Conservation (phyloP, 768 basidiomycete species). For the Collybiopsis luxurians region DNA sequence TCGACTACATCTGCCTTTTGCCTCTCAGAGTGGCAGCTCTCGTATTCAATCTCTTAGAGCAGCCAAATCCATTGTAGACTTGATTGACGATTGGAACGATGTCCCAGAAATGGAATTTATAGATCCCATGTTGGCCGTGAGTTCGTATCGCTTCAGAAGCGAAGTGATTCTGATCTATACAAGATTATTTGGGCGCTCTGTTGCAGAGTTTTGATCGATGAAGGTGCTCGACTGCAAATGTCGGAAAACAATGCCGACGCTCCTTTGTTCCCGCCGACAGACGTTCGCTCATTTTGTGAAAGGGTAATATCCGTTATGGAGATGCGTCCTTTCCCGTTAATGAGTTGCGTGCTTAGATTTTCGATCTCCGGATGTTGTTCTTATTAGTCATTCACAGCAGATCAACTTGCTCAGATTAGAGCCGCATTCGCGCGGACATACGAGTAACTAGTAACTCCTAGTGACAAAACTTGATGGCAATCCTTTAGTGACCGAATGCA, state of each 20-base stretch:
- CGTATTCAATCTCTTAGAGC: constrained; percentile 10
- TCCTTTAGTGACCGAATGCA: too few relatives aligned
- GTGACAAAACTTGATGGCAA: too few relatives aligned
- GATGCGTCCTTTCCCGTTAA: not conserved
- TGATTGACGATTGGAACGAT: constrained; percentile 8
- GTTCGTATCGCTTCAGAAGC: not conserved
- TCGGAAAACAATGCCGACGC: too few relatives aligned
- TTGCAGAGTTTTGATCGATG: not conserved
- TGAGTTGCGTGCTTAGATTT: not conserved
- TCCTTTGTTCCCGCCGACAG: not conserved
- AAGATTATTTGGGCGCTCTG: constrained; percentile 1
- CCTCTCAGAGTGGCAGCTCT: constrained; percentile 9
- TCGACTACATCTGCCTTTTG: constrained; percentile 22
- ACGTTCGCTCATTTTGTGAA: not conserved
- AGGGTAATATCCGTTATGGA: not conserved
- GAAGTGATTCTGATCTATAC: not conserved
- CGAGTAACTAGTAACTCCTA: too few relatives aligned
- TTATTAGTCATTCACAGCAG: not conserved
- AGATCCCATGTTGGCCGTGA: constrained; percentile 17
- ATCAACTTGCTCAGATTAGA: constrained; percentile 32
- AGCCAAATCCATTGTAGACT: constrained; percentile 10
- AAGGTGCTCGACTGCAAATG: not conserved
- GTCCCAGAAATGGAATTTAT: constrained; percentile 9
- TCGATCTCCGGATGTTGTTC: too few relatives aligned
- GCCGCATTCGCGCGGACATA: not conserved